Evolutionary conservation across 2,329 filamentous ascomycete species (phyloP), one percentile per base, ranked within the genome.

Genomic region (Chaetomium olivaceum): DNA sequence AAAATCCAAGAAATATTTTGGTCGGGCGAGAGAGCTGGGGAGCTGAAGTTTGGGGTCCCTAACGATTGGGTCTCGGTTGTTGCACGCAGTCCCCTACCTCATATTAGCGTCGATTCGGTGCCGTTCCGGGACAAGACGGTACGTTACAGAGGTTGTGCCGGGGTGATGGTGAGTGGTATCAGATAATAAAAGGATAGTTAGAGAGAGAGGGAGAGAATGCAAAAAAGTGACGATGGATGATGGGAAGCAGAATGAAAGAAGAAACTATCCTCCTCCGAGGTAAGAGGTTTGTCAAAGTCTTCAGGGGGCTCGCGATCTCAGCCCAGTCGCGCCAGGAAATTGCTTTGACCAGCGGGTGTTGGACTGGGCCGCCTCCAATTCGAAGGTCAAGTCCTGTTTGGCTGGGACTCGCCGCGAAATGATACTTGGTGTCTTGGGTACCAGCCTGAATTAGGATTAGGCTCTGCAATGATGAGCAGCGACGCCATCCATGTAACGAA

Each of bases 291-390:
- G 69, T 61, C 63, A 65, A 66, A 67, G 62, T 69, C 68, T 67
- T 71, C 67, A 69, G 71, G 69, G 69, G 69, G 68, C 66, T 70
- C 59, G 60, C 66, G 68, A 69, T 71, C 67, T 58, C 68, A 62
- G 64, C 61, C 66, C 52, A 62, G 61, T 64, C 55, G 65, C 61
- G 61, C 62, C 69, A 70, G 69, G 70, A 72, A 72, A 72, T 72
- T 72, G 68, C 70, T 68, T 52, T 54, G 62, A 65, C 66, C 67
- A 62, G 63, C 36, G 60, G 31, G 43, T 62, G 56, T 59, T 59
- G 58, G 63, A n/a, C 64, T 52, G 62, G 67, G 56, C 59, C 64
- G 65, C 59, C 67, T 62, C 61, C 65, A 61, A 67, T 63, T 65
- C 63, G 33, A 57, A 66, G 50, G 11, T 27, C 61, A 64, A 52